Conservation (phyloP, 1,284 basidiomycete species). For the Apiotrichum gracile region DNA sequence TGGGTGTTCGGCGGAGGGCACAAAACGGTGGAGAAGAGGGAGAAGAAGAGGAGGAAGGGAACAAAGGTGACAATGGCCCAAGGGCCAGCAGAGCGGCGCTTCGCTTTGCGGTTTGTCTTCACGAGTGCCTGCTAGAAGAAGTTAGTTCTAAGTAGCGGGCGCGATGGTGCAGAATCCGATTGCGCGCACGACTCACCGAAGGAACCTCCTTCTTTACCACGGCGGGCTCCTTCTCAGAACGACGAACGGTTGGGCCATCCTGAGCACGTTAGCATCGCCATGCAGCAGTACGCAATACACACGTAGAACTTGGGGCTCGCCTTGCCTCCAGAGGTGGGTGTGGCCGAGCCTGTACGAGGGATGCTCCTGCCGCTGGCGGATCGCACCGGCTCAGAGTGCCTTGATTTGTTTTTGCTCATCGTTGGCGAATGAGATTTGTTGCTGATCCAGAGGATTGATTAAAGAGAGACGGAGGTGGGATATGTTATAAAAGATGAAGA, state of each 20-base stretch:
- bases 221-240: too few relatives aligned
- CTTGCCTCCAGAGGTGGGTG: background rate
- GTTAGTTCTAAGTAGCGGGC: background rate
- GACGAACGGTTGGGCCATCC: constrained; percentile 1
- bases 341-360: background rate
- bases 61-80: constrained; percentile 35
- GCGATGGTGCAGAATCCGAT: too few relatives aligned
- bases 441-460: too few relatives aligned
- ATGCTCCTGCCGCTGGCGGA: background rate
- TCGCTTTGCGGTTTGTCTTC: background rate
- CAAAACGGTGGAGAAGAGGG: constrained; percentile 38
- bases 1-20: constrained; percentile 31
- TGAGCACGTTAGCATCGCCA: background rate
- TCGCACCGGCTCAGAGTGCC: background rate
- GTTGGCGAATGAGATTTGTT: background rate
- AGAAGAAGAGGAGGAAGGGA: constrained; percentile 35
- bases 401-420: constrained; percentile 9
- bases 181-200: too few relatives aligned
- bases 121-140: background rate
- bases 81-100: constrained; percentile 19
- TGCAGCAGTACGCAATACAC: background rate
- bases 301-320: constrained; percentile 15
- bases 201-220: too few relatives aligned
- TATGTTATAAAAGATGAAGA: background rate
- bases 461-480: too few relatives aligned